Conservation (phyloP, 306 rosid species). For the Pterocarpus santalinus region DNA sequence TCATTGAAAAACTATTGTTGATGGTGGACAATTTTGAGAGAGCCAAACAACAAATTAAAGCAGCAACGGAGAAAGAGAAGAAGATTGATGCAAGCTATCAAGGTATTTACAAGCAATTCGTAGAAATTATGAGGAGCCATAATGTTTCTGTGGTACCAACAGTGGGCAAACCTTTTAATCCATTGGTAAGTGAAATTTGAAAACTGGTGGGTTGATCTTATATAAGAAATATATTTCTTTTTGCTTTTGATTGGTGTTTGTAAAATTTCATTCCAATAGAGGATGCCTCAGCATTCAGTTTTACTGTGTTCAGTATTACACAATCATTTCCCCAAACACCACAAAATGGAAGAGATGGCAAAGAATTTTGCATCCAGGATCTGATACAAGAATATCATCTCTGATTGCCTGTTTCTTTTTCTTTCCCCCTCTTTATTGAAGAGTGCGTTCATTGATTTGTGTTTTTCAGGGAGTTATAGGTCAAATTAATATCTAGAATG, state of each 20-base stretch:
- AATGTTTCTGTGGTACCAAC: constrained; percentile 76
- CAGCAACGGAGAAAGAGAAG: constrained; percentile 79
- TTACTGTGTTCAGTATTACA: constrained; percentile 11
- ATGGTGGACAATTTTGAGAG: constrained; percentile 92
- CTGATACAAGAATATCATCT: neutral
- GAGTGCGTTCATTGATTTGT: neutral
- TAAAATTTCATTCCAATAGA: constrained; percentile 22
- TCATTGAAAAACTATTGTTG: constrained; percentile 75
- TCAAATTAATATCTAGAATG: neutral
- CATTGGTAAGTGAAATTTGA: constrained; percentile 66
- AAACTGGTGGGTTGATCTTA: constrained; percentile 14
- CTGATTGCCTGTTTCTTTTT: neutral
- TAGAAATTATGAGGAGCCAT: constrained; percentile 82
- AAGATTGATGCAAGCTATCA: constrained; percentile 87
- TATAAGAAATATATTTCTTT: neutral
- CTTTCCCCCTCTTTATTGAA: neutral
- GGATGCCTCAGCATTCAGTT: neutral
- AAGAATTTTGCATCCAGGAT: constrained; percentile 4
- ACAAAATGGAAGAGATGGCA: neutral
- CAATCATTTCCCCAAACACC: constrained; percentile 7
- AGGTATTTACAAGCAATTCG: constrained; percentile 94
- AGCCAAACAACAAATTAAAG: constrained; percentile 73
- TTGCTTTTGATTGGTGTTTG: constrained; percentile 18
- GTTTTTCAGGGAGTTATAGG: neutral
- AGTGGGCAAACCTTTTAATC: constrained; percentile 90